A percentile compares a stretch with the other conserved stretches of the same genome.
Conservation (phyloP, 257 asterid species). For the Forsythia viridissima region DNA sequence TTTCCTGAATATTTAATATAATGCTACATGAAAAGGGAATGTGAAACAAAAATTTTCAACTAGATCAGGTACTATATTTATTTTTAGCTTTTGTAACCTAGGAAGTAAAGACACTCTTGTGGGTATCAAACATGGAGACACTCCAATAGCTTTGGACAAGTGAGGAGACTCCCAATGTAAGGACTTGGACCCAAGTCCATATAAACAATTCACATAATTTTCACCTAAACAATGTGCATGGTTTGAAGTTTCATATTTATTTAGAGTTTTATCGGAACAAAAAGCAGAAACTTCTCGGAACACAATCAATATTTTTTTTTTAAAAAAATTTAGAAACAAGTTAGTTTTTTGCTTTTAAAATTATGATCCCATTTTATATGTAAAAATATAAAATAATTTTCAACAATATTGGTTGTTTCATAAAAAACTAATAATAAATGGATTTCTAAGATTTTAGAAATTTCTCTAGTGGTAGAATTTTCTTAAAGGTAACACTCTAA, state of each 20-base stretch:
- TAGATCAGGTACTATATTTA: background rate
- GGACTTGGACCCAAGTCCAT: background rate
- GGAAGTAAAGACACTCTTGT: background rate
- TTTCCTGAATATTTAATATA: background rate
- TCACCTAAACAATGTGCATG: background rate
- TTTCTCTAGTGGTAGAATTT: background rate
- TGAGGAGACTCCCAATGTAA: background rate
- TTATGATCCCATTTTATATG: background rate
- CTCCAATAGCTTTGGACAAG: background rate
- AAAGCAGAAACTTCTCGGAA: background rate
- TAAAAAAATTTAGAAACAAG: background rate
- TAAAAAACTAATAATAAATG: no score
- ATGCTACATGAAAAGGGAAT: background rate
- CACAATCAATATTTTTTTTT: background rate
- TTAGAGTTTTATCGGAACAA: background rate
- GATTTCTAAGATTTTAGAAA: background rate
- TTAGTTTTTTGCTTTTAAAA: background rate
- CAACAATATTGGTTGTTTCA: background rate
- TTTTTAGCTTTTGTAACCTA: background rate
- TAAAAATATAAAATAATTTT: no score
- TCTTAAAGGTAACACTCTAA: background rate
- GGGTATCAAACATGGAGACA: background rate
- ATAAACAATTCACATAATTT: background rate
- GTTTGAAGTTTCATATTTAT: background rate
- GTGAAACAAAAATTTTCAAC: background rate